These are phyloP conservation scores for Paecilomyces fulvus DNA, from an alignment of 2,329 filamentous ascomycete species.

Conservation along the genomic window DNA sequence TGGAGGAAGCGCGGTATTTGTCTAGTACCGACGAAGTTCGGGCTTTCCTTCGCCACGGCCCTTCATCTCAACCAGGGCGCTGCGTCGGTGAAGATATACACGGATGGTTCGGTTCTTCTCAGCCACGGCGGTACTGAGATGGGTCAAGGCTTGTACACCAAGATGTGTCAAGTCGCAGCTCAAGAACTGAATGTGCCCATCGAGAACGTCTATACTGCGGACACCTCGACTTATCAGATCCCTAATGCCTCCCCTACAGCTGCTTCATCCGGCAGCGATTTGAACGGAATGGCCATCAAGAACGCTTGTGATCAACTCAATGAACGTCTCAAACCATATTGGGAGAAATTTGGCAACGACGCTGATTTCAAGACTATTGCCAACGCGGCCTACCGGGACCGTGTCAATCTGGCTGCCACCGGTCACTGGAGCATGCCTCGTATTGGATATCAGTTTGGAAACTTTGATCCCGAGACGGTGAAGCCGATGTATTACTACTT, in stretches of 20 bases:
- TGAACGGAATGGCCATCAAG: slow-evolving; percentile 18
- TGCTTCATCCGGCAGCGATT: slow-evolving; percentile 15
- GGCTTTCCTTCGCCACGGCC: slow-evolving; percentile 17
- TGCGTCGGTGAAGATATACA: slow-evolving; percentile 14
- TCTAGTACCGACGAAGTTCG: slow-evolving; percentile 17
- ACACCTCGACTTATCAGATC: slow-evolving; percentile 13
- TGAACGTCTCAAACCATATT: slow-evolving; percentile 7
- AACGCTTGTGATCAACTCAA: slow-evolving; percentile 12
- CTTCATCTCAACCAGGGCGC: slow-evolving; percentile 17
- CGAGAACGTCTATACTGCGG: slow-evolving; percentile 13
- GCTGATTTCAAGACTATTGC: slow-evolving; percentile 9
- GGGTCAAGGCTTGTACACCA: slow-evolving; percentile 19
- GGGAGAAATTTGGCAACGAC: slow-evolving; percentile 7
- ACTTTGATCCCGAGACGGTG: slow-evolving; percentile 11
- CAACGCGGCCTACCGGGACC: slow-evolving; percentile 12
- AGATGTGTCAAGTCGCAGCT: slow-evolving; percentile 17
- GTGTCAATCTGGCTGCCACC: slow-evolving; percentile 13
- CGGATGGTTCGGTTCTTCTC: slow-evolving; percentile 15
- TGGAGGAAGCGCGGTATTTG: slow-evolving; percentile 16
- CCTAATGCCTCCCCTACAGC: slow-evolving; percentile 18
- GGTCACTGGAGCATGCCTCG: slow-evolving; percentile 14
- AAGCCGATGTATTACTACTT: slow-evolving; percentile 17
- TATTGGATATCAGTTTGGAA: slow-evolving; percentile 13
- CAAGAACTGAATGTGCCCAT: slow-evolving; percentile 12
- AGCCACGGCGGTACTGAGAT: slow-evolving; percentile 18